Evolutionary conservation across 139 green algal genomes (phyloP), one percentile per base, ranked within the genome.

Genomic region (Edaphochlamys debaryana): DNA sequence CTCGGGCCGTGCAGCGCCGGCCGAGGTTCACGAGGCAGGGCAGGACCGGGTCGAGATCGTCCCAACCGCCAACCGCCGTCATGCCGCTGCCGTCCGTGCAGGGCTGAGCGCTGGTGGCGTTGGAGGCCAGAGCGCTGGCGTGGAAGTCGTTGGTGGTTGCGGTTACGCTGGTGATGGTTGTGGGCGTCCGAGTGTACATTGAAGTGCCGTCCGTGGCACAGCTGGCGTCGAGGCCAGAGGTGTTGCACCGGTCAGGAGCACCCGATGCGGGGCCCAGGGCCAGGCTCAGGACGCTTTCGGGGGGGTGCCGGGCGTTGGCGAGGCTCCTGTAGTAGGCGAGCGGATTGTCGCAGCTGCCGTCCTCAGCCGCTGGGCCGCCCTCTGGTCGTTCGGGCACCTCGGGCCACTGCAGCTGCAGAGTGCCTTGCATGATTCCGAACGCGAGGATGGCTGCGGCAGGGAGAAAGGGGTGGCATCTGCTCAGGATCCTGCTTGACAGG

Each of bases 331-430:
- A 15, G 11, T 54, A 15, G 11, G 11, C 11, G 11, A 23, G 48
- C 48, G 50, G 5, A 9, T 37, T 23, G 40, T 29, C 1, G 40
- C 41, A 6, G 68, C 68, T 36, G 27, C 68, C 8, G 27, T n/a
- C n/a, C n/a, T n/a, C 45, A 30, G 69, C 45, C 30, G 34, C 45
- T 11, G 45, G 8, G 42, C 13, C 42, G 11, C 27, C 17, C 20
- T 2, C 30, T 37, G 72, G 25, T 36, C 36, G 20, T 50, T 32
- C 40, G 25, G 17, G 69, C 20, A 62, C 20, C 40, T 62, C 7
- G 22, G 74, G 74, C 74, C 74, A 80, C 7, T 9, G 15, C 37
- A 80, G 58, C 40, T 80, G 29, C 58, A 80, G 74, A 29, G 37
- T 58, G 37, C 58, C 58, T 29, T 80, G 58, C 13, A 71, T 30